Percentiles rank a stretch among this genome's conserved stretches.
Evolutionary conservation across 1,284 basidiomycete genomes (phyloP).

Genomic region (Mycena sp.): DNA sequence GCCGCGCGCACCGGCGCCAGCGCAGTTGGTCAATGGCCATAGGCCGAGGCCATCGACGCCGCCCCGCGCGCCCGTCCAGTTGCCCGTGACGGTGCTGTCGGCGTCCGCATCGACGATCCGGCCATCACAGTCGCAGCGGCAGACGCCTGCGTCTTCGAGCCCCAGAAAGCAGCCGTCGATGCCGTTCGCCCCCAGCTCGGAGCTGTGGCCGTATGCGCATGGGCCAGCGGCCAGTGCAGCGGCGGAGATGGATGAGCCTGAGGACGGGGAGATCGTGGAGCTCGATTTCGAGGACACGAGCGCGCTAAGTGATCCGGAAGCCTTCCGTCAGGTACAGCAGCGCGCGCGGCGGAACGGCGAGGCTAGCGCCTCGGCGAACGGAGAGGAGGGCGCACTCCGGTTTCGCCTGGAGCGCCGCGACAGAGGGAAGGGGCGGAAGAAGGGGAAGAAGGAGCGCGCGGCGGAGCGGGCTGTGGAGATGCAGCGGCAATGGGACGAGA

Average conservation of each 20-base stretch:
- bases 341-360: slow-evolving; percentile 22
- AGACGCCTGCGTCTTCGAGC: background rate
- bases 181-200: slow-evolving; percentile 6
- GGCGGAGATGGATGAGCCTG: slow-evolving; percentile 18
- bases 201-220: slow-evolving; percentile 18
- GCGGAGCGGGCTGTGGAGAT: slow-evolving; percentile 45
- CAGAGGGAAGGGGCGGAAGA: slow-evolving; percentile 39
- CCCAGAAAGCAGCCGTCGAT: background rate
- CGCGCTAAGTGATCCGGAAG: slow-evolving; percentile 68
- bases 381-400: background rate
- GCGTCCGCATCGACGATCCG: slow-evolving; percentile 18
- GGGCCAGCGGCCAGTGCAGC: slow-evolving; percentile 13
- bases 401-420: slow-evolving; percentile 2
- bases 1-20: slow-evolving; percentile 17
- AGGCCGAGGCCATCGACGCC: no score
- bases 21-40: slow-evolving; percentile 8
- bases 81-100: slow-evolving; percentile 4
- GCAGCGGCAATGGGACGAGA: slow-evolving; percentile 58
- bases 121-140: background rate
- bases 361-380: slow-evolving; percentile 23
- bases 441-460: slow-evolving; percentile 52
- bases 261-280: slow-evolving; percentile 66
- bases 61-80: slow-evolving; percentile 1
- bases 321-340: slow-evolving; percentile 51
- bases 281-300: slow-evolving; percentile 77